Evolutionary conservation across 345 rosid species (phyloP).

Genomic region (Melaleuca alternifolia): DNA sequence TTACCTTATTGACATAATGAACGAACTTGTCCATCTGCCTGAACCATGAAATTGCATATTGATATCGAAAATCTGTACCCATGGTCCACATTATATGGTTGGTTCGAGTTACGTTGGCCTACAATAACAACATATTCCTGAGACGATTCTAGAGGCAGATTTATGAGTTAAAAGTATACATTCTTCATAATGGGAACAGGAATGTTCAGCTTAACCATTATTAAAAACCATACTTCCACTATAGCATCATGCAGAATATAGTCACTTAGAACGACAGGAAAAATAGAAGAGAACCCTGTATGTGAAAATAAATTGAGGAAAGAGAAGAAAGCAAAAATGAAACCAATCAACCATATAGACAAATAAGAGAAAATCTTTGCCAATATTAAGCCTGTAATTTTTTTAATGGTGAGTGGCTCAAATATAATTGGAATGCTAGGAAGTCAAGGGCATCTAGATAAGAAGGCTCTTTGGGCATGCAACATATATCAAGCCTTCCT

Average conservation of each 20-base stretch:
- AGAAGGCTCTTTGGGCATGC: not conserved
- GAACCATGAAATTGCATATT: slow-evolving; percentile 90
- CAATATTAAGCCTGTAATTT: not conserved
- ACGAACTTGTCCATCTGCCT: slow-evolving; percentile 96
- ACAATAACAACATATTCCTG: not conserved
- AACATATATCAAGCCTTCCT: not conserved
- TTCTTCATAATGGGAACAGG: not conserved
- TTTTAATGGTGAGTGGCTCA: not conserved
- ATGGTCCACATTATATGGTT: slow-evolving; percentile 91
- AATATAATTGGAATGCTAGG: not conserved
- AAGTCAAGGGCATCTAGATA: not conserved
- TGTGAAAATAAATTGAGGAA: not conserved
- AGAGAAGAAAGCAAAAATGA: not conserved
- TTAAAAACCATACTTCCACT: not conserved
- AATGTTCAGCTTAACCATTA: not conserved
- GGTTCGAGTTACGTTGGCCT: slow-evolving; percentile 90
- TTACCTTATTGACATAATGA: slow-evolving; percentile 87
- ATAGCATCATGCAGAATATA: not conserved
- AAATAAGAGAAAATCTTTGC: not conserved
- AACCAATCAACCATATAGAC: not conserved
- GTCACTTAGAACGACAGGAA: not conserved
- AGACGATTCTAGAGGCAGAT: not conserved
- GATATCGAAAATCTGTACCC: slow-evolving; percentile 97
- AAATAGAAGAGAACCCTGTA: not conserved
- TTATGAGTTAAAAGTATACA: not conserved